phyloP scores from a whole-genome alignment of 495 filamentous ascomycete species.

The Neurospora sp. region DNA sequence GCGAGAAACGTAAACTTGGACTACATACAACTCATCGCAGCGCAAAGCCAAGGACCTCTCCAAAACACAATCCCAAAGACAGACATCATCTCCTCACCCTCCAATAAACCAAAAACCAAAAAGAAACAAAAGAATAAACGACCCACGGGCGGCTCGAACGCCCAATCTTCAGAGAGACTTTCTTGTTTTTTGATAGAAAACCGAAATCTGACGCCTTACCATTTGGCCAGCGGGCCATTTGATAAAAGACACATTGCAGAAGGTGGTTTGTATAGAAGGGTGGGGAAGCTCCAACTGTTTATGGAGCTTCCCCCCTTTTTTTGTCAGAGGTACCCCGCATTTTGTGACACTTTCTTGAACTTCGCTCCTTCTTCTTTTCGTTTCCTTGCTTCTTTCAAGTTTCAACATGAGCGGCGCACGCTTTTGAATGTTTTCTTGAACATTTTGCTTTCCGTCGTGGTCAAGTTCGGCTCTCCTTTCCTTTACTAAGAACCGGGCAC shows the following conservation, averaged over 20 bases:
- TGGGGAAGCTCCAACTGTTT: not conserved
- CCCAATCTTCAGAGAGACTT: not conserved
- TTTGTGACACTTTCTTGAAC: not conserved
- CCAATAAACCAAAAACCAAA: not conserved
- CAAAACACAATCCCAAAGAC: not conserved
- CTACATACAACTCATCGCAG: too few species aligned
- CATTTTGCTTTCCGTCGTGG: not conserved
- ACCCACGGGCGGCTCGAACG: not conserved
- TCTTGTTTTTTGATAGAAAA: not conserved
- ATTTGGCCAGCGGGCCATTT: slow-evolving; percentile 9
- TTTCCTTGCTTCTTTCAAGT: not conserved
- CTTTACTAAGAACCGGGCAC: not conserved
- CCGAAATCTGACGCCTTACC: slow-evolving; percentile 19
- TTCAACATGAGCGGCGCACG: not conserved
- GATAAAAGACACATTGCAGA: not conserved
- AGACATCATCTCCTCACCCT: not conserved
- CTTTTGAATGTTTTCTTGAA: not conserved
- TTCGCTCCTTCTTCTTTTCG: not conserved
- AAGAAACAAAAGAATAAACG: not conserved
- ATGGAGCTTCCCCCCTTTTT: not conserved
- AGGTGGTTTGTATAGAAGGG: not conserved
- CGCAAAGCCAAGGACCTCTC: not conserved
- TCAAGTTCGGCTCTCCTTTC: not conserved
- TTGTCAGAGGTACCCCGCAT: not conserved
- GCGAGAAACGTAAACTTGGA: too few species aligned